phyloP scores from a whole-genome alignment of 306 rosid species.

The Castanopsis chinensis region DNA sequence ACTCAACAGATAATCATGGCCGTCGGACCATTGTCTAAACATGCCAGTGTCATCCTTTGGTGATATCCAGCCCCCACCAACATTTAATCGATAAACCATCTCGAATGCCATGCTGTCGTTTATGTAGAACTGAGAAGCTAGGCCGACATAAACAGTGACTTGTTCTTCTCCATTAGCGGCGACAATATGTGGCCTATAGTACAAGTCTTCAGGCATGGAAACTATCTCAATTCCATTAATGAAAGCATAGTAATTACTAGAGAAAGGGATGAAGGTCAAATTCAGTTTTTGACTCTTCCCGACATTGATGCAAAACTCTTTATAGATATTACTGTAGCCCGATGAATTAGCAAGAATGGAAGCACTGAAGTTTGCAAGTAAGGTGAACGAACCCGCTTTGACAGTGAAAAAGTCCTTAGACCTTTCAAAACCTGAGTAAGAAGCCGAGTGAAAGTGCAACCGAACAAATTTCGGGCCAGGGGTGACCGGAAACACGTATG shows the following conservation, averaged over 20 bases:
- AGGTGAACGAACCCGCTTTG: neutral
- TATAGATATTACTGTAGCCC: accelerated
- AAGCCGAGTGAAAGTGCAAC: neutral
- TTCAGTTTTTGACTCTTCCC: neutral
- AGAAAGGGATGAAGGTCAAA: neutral
- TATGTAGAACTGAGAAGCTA: neutral
- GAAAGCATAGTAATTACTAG: neutral
- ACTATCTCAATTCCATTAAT: neutral
- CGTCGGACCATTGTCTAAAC: constrained; percentile 28
- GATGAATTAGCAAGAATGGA: neutral
- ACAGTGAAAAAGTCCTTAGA: neutral
- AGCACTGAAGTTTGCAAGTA: neutral
- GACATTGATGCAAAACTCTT: neutral
- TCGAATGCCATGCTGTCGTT: constrained; percentile 30
- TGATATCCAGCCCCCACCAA: constrained; percentile 31
- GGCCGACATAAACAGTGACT: neutral
- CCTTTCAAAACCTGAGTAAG: neutral
- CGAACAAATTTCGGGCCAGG: constrained; percentile 3
- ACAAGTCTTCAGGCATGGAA: neutral
- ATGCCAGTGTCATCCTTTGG: constrained; percentile 27
- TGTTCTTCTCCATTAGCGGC: too few relatives aligned
- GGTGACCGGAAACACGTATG: neutral
- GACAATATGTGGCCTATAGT: neutral
- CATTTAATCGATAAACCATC: constrained; percentile 27
- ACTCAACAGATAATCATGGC: neutral